A percentile compares a stretch with the other conserved stretches of the same genome.
Conservation (phyloP, 2,329 filamentous ascomycete genomes). For the Scedosporium dehoogii region DNA sequence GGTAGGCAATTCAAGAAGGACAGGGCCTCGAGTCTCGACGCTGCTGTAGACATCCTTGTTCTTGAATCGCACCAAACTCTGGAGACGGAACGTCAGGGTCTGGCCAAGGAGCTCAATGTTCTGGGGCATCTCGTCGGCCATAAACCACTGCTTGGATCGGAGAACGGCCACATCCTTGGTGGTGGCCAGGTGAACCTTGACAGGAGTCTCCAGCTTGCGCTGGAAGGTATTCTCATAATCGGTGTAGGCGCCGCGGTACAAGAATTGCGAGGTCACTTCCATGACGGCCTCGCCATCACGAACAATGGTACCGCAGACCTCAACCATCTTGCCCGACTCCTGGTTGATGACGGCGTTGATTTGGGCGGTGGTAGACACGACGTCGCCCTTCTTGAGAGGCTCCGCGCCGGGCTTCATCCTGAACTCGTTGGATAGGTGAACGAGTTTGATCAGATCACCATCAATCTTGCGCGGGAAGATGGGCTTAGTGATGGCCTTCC, state of each 20-base stretch:
- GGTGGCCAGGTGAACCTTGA: constrained; percentile 81
- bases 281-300: constrained; percentile 79
- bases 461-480: constrained; percentile 97
- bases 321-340: constrained; percentile 98
- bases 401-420: constrained; percentile 95
- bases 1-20: constrained; percentile 85
- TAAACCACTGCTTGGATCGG: constrained; percentile 97
- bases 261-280: constrained; percentile 97
- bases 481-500: constrained; percentile 98
- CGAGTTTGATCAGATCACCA: constrained; percentile 88
- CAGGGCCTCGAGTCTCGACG: constrained; percentile 85
- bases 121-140: constrained; percentile 56
- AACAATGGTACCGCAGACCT: constrained; percentile 94
- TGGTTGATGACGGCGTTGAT: constrained; percentile 98
- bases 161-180: constrained; percentile 89
- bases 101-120: constrained; percentile 85
- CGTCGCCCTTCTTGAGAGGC: constrained; percentile 89
- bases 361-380: constrained; percentile 84
- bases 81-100: constrained; percentile 90
- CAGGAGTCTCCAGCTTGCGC: constrained; percentile 88
- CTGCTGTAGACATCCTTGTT: constrained; percentile 86
- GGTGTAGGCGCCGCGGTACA: constrained; percentile 86
- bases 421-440: constrained; percentile 95
- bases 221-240: constrained; percentile 99
- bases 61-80: constrained; percentile 88